Conservation (phyloP, 768 basidiomycete species). For the Naganishia kalamii region DNA sequence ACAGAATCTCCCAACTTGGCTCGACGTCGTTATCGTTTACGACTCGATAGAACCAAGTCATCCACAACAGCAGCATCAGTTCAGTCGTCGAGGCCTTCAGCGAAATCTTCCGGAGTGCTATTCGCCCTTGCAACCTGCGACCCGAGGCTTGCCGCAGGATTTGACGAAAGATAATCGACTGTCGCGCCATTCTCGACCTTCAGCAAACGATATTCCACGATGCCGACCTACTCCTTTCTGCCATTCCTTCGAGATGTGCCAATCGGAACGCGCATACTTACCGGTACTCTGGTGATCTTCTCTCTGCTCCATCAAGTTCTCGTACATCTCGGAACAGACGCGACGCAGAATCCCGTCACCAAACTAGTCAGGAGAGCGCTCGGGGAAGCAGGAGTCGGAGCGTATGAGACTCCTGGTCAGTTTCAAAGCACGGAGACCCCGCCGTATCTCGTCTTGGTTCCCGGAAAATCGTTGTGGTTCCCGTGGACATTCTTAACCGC, state of each 20-base stretch:
- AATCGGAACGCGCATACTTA: slow-evolving; percentile 37
- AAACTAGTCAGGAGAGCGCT: not conserved
- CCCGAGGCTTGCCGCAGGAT: too few species aligned
- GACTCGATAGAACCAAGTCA: too few species aligned
- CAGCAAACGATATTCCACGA: slow-evolving; percentile 14
- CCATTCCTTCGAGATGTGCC: slow-evolving; percentile 45
- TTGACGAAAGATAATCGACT: too few species aligned
- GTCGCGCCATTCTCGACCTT: not conserved
- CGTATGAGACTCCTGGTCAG: slow-evolving; percentile 15
- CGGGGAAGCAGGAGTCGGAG: not conserved
- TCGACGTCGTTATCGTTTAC: not conserved
- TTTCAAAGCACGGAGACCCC: not conserved
- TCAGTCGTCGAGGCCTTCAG: too few species aligned
- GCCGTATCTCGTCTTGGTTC: slow-evolving; percentile 60
- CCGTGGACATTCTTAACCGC: slow-evolving; percentile 94
- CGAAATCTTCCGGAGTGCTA: too few species aligned
- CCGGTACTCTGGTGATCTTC: slow-evolving; percentile 29
- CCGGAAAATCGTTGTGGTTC: slow-evolving; percentile 64
- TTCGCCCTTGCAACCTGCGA: too few species aligned
- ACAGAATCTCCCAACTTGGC: not conserved
- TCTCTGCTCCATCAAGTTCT: slow-evolving; percentile 27
- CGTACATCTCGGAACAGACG: slow-evolving; percentile 1
- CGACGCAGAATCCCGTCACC: not conserved
- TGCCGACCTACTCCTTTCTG: slow-evolving; percentile 45
- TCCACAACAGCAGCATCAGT: too few species aligned